Percentiles rank a stretch among this genome's conserved stretches.
phyloP scores from a whole-genome alignment of 176 grass and related monocot genomes.

The Olyra latifolia region DNA sequence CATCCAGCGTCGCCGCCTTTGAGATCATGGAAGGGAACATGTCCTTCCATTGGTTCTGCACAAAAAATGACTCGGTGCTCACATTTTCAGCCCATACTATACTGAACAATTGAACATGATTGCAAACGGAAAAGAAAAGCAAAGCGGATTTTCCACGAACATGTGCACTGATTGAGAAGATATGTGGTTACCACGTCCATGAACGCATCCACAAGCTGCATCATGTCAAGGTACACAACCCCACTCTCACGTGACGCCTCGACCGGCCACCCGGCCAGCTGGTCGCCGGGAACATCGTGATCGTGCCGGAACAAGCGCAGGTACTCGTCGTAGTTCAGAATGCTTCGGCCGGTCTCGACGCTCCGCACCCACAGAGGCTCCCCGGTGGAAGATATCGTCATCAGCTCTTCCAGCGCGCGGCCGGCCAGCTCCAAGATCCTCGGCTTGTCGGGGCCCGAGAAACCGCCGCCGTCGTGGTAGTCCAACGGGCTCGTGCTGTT shows the following conservation, averaged over 20 bases:
- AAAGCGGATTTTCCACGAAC: no score
- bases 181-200: constrained; percentile 58
- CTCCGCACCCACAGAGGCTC: constrained; percentile 74
- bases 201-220: constrained; percentile 60
- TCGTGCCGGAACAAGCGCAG: constrained; percentile 46
- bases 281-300: constrained; percentile 27
- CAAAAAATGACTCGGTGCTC: not conserved
- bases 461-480: constrained; percentile 17
- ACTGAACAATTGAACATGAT: not conserved
- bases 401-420: constrained; percentile 59
- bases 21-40: constrained; percentile 71
- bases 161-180: not conserved
- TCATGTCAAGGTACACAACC: constrained; percentile 51
- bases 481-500: constrained; percentile 32
- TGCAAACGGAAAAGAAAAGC: not conserved
- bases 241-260: constrained; percentile 59
- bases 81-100: not conserved
- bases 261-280: constrained; percentile 30
- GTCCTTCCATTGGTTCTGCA: constrained; percentile 73
- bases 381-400: constrained; percentile 49
- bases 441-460: constrained; percentile 43
- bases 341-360: constrained; percentile 63
- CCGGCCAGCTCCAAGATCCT: constrained; percentile 49
- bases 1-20: constrained; percentile 46
- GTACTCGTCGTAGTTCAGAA: constrained; percentile 86